These are phyloP conservation scores for Inonotus obliquus DNA, from an alignment of 1,284 basidiomycete genomes.

Conservation along the genomic window DNA sequence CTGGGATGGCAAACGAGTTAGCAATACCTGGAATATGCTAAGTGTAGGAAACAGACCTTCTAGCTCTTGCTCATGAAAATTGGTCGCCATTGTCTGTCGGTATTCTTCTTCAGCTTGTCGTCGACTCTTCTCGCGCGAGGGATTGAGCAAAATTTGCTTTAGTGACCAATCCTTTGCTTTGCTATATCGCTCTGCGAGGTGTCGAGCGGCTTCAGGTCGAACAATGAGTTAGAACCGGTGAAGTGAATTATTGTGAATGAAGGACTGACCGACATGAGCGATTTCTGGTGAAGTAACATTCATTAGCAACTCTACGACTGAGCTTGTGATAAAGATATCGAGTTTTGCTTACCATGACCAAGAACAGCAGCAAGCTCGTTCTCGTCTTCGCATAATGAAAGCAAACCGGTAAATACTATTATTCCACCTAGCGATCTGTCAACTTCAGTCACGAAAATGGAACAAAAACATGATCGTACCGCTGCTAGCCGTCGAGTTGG, in stretches of 20 bases:
- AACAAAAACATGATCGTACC: constrained; percentile 37
- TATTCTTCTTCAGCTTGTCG: neutral
- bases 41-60: constrained; percentile 54
- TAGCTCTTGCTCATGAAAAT: constrained; percentile 75
- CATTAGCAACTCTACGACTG: neutral
- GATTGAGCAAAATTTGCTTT: neutral
- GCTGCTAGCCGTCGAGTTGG: constrained; percentile 81
- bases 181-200: constrained; percentile 8
- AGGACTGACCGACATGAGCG: constrained; percentile 67
- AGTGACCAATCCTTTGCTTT: constrained; percentile 2
- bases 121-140: neutral
- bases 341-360: constrained; percentile 61
- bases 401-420: constrained; percentile 86
- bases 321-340: neutral
- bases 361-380: constrained; percentile 84
- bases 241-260: constrained; percentile 30
- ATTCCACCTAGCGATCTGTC: constrained; percentile 49
- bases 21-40: neutral
- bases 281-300: constrained; percentile 52
- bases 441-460: constrained; percentile 5
- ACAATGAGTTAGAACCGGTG: constrained; percentile 52
- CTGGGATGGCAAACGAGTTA: constrained; percentile 31
- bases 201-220: constrained; percentile 54
- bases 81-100: constrained; percentile 39
- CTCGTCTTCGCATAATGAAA: constrained; percentile 76